These are phyloP conservation scores for Vigna radiata DNA, from an alignment of 306 rosid genomes.

Conservation along the genomic window DNA sequence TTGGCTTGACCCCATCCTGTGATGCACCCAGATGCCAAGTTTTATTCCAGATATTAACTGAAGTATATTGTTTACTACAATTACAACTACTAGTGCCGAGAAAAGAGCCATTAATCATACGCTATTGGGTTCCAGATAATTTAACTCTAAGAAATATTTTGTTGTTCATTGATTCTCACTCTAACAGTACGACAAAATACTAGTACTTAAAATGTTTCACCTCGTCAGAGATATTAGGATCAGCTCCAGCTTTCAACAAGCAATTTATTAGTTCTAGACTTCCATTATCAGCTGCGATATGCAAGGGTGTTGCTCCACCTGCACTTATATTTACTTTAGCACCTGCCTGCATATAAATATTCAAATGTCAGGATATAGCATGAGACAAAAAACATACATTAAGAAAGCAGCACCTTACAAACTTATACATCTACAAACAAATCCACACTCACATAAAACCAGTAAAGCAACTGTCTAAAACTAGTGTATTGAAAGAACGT, in stretches of 20 bases:
- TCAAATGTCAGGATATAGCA: slow-evolving; percentile 35
- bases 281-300: slow-evolving; percentile 85
- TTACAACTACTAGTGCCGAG: slow-evolving; percentile 28
- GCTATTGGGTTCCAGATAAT: slow-evolving; percentile 18
- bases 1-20: slow-evolving; percentile 90
- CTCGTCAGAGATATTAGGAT: slow-evolving; percentile 84
- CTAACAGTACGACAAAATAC: neutral
- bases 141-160: neutral
- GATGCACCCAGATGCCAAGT: slow-evolving; percentile 45
- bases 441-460: slow-evolving; percentile 12
- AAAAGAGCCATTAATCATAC: slow-evolving; percentile 17
- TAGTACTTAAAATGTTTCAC: slow-evolving; percentile 43
- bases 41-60: slow-evolving; percentile 33
- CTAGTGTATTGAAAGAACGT: slow-evolving; percentile 1
- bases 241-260: slow-evolving; percentile 87
- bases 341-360: slow-evolving; percentile 71
- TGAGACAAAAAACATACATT: slow-evolving; percentile 8
- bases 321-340: slow-evolving; percentile 81
- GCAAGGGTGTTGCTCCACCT: slow-evolving; percentile 97
- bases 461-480: slow-evolving; percentile 1
- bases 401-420: slow-evolving; percentile 32
- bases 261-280: slow-evolving; percentile 65
- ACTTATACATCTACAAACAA: slow-evolving; percentile 16
- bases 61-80: slow-evolving; percentile 24
- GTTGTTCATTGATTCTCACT: neutral